These are phyloP conservation scores for Ottelia alismoides DNA, from an alignment of 106 monocot species.

Conservation along the genomic window DNA sequence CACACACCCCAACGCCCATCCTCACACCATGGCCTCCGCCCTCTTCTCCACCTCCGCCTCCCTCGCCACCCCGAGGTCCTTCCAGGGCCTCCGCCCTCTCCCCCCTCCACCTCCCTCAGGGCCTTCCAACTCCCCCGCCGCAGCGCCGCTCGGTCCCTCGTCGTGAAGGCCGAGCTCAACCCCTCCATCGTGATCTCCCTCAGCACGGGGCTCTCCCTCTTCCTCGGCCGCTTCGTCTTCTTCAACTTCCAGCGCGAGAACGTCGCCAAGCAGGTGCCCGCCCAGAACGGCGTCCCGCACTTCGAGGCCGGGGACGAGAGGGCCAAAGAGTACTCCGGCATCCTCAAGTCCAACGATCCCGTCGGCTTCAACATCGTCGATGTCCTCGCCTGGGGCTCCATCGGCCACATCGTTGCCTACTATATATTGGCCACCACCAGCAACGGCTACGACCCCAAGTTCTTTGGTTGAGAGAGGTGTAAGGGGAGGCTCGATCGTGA, in stretches of 20 bases:
- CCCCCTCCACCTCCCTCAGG: constrained; percentile 4
- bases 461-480: too few relatives aligned
- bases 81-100: constrained; percentile 41
- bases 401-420: constrained; percentile 93
- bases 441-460: constrained; percentile 89
- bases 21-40: constrained; percentile 26
- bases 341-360: constrained; percentile 92
- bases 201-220: constrained; percentile 88
- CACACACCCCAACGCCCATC: too few relatives aligned
- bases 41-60: constrained; percentile 22
- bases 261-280: constrained; percentile 93
- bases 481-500: too few relatives aligned
- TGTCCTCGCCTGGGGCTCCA: constrained; percentile 89
- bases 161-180: constrained; percentile 46
- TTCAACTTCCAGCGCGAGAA: constrained; percentile 99
- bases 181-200: constrained; percentile 81
- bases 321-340: constrained; percentile 55
- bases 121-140: neutral
- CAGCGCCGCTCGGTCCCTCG: neutral
- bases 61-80: constrained; percentile 12
- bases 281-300: constrained; percentile 84
- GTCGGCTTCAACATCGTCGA: constrained; percentile 96
- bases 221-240: constrained; percentile 95
- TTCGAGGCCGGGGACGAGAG: constrained; percentile 87
- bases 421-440: constrained; percentile 90